phyloP scores from a whole-genome alignment of 441 rosid species.

The Pelargonium australe region DNA sequence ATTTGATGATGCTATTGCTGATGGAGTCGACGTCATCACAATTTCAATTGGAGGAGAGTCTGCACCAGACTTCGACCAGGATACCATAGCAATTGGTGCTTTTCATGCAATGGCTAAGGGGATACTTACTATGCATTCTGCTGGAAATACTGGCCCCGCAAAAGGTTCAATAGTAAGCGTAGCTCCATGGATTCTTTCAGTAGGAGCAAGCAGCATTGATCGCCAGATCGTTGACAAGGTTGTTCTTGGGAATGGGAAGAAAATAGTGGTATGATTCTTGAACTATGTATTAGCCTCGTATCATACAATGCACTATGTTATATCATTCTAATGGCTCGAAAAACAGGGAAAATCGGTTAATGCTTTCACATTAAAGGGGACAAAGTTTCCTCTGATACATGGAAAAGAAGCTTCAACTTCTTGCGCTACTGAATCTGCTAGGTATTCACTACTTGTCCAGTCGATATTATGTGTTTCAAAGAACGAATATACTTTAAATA shows the following conservation, averaged over 20 bases:
- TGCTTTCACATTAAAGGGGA: conserved; percentile 26
- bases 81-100: conserved; percentile 35
- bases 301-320: neutral
- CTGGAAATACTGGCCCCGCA: conserved; percentile 38
- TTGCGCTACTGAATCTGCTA: conserved; percentile 12
- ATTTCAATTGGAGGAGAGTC: conserved; percentile 25
- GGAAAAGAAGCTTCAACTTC: conserved; percentile 19
- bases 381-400: conserved; percentile 31
- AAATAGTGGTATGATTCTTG: conserved; percentile 29
- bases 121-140: conserved; percentile 33
- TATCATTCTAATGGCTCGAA: neutral
- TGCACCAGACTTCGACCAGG: neutral
- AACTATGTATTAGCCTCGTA: neutral
- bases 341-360: conserved; percentile 45
- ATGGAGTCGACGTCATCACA: conserved; percentile 44
- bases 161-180: conserved; percentile 17
- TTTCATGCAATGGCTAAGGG: conserved; percentile 46
- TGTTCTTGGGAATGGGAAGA: conserved; percentile 36
- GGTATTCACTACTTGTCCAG: conserved; percentile 18
- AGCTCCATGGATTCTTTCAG: conserved; percentile 47
- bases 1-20: conserved; percentile 50
- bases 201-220: conserved; percentile 47
- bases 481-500: neutral
- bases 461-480: neutral
- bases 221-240: conserved; percentile 35